A percentile compares a stretch with the other conserved stretches of the same genome.
These are phyloP conservation scores for Leishmania gerbilli DNA, from an alignment of 208 protist species.

Conservation along the genomic window DNA sequence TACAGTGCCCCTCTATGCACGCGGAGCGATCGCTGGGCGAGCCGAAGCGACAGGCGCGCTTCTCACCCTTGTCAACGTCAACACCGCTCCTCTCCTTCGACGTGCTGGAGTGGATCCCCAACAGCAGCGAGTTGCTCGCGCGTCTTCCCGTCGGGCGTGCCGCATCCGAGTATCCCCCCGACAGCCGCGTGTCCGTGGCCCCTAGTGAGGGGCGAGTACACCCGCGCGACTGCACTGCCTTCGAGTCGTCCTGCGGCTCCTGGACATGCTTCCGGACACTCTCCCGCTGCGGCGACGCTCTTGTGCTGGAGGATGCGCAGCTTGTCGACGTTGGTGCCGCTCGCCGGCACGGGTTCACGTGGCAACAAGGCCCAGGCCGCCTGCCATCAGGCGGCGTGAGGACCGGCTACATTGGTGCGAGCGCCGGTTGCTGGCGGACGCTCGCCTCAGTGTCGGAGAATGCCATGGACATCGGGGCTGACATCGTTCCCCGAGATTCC, in stretches of 20 bases:
- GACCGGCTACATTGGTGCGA: constrained; percentile 11
- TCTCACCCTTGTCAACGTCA: constrained; percentile 11
- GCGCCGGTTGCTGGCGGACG: neutral
- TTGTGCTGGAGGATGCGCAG: constrained; percentile 20
- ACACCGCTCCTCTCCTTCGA: constrained; percentile 20
- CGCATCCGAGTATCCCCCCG: constrained; percentile 4
- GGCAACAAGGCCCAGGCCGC: constrained; percentile 27
- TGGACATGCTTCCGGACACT: constrained; percentile 29
- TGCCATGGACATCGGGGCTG: constrained; percentile 1
- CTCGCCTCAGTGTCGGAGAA: constrained; percentile 7
- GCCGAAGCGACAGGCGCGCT: constrained; percentile 14
- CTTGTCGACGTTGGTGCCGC: constrained; percentile 17
- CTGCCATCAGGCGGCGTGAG: neutral
- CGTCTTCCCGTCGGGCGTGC: neutral
- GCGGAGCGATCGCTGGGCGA: constrained; percentile 3
- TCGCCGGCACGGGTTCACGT: constrained; percentile 22
- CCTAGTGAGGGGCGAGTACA: constrained; percentile 7
- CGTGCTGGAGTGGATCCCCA: constrained; percentile 27
- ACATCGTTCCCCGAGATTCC: neutral
- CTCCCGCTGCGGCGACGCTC: constrained; percentile 19
- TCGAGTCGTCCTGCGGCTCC: constrained; percentile 1
- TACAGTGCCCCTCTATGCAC: neutral
- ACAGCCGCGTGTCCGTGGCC: neutral
- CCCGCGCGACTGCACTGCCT: constrained; percentile 9
- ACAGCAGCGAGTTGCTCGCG: neutral